These are phyloP conservation scores for Parmelia sp. DNA, from an alignment of 495 filamentous ascomycete genomes.

Conservation along the genomic window DNA sequence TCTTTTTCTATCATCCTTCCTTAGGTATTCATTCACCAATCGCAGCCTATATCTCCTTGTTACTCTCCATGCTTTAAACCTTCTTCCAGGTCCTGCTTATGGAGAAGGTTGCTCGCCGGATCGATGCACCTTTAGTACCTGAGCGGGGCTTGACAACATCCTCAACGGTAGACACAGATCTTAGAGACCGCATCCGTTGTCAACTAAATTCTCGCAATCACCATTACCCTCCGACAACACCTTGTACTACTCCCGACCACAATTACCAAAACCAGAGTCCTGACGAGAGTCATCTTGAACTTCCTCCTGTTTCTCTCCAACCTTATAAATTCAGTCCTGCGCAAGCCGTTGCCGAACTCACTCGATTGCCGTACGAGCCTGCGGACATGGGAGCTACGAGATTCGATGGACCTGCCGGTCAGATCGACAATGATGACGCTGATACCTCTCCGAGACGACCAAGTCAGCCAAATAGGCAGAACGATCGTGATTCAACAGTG, in stretches of 20 bases:
- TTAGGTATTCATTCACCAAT: neutral
- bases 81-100: conserved; percentile 15
- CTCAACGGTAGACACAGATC: conserved; percentile 18
- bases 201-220: conserved; percentile 22
- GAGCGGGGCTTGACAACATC: conserved; percentile 15
- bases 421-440: conserved; percentile 10
- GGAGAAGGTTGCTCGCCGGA: conserved; percentile 17
- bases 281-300: conserved; percentile 3
- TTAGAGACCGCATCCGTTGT: conserved; percentile 24
- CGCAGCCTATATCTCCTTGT: conserved; percentile 5
- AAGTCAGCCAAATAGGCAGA: conserved; percentile 19
- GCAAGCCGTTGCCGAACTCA: conserved; percentile 16
- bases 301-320: neutral
- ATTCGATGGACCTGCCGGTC: conserved; percentile 26
- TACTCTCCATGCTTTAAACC: conserved; percentile 6
- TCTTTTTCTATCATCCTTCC: neutral
- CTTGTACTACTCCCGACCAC: conserved; percentile 19
- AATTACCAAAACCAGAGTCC: neutral
- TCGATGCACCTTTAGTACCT: conserved; percentile 14
- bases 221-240: conserved; percentile 20
- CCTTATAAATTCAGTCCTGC: conserved; percentile 8
- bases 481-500: conserved; percentile 4
- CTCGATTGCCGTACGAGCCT: conserved; percentile 1
- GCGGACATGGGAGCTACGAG: conserved; percentile 15
- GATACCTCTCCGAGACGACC: conserved; percentile 14